Evolutionary conservation across 495 filamentous ascomycete species (phyloP).

Genomic region (Filosporella fistucella): DNA sequence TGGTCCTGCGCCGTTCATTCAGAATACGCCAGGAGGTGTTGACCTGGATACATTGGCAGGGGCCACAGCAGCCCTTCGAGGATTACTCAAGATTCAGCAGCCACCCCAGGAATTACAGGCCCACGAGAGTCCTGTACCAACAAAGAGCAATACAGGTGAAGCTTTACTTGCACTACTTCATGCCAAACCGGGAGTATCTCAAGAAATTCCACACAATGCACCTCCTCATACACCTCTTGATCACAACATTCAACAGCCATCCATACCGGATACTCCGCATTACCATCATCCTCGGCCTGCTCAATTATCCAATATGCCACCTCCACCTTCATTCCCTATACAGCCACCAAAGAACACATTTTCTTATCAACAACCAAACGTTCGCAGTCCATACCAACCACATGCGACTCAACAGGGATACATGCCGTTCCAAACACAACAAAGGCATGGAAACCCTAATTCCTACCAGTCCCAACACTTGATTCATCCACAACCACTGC

Average conservation of each 20-base stretch:
- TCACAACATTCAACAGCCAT: slow-evolving; percentile 25
- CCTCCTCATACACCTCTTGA: slow-evolving; percentile 25
- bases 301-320: slow-evolving; percentile 21
- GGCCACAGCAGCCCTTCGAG: slow-evolving; percentile 59
- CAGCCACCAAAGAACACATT: slow-evolving; percentile 13
- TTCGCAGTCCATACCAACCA: slow-evolving; percentile 9
- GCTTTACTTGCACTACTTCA: slow-evolving; percentile 57
- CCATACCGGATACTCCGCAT: slow-evolving; percentile 28
- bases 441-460: slow-evolving; percentile 26
- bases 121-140: slow-evolving; percentile 4
- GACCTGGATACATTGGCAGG: slow-evolving; percentile 43
- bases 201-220: slow-evolving; percentile 15
- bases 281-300: slow-evolving; percentile 23
- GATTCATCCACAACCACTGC: slow-evolving; percentile 48
- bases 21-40: slow-evolving; percentile 41
- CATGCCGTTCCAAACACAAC: slow-evolving; percentile 21
- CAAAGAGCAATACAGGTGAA: slow-evolving; percentile 31
- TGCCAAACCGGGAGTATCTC: slow-evolving; percentile 21
- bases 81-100: slow-evolving; percentile 57
- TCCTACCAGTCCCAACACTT: slow-evolving; percentile 35
- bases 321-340: slow-evolving; percentile 23
- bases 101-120: slow-evolving; percentile 38
- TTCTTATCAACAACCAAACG: slow-evolving; percentile 12
- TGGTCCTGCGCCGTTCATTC: slow-evolving; percentile 30
- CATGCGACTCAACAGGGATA: slow-evolving; percentile 15